Percentiles rank a stretch among this genome's conserved stretches.
These are phyloP conservation scores for Aspergillus jensenii DNA, from an alignment of 2,329 filamentous ascomycete genomes.

Conservation along the genomic window DNA sequence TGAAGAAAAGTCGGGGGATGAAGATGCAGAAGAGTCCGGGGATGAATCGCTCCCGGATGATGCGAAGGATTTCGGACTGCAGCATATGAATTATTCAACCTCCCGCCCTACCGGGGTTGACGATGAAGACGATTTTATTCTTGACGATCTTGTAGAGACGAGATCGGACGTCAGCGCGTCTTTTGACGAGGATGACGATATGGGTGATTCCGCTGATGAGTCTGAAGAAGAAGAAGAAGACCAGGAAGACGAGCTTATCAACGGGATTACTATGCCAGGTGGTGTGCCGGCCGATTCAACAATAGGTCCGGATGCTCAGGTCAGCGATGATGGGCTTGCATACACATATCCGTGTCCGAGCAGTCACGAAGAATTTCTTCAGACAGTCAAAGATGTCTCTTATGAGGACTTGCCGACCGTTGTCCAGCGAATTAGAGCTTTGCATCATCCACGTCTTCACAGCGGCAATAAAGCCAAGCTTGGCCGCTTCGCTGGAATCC, in stretches of 20 bases:
- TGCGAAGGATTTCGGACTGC: constrained; percentile 62
- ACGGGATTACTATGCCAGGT: constrained; percentile 57
- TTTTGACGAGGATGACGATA: constrained; percentile 49
- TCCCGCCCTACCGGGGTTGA: constrained; percentile 66
- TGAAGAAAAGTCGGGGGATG: constrained; percentile 39
- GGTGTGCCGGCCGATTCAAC: constrained; percentile 19
- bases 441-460: constrained; percentile 88
- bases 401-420: constrained; percentile 70
- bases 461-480: constrained; percentile 84
- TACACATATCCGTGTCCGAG: constrained; percentile 86
- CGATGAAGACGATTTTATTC: constrained; percentile 90
- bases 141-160: constrained; percentile 83
- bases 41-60: constrained; percentile 54
- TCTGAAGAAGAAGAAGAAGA: constrained; percentile 56
- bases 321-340: constrained; percentile 58
- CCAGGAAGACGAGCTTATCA: constrained; percentile 70
- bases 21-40: constrained; percentile 44
- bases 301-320: constrained; percentile 40
- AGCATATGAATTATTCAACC: constrained; percentile 45
- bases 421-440: constrained; percentile 82
- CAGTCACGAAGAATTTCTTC: constrained; percentile 70
- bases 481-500: constrained; percentile 50
- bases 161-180: constrained; percentile 58
- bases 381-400: constrained; percentile 62
- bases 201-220: constrained; percentile 58